Percentiles rank a stretch among this genome's conserved stretches.
Conservation (phyloP, 768 basidiomycete species). For the Phylloporus arenicola region DNA sequence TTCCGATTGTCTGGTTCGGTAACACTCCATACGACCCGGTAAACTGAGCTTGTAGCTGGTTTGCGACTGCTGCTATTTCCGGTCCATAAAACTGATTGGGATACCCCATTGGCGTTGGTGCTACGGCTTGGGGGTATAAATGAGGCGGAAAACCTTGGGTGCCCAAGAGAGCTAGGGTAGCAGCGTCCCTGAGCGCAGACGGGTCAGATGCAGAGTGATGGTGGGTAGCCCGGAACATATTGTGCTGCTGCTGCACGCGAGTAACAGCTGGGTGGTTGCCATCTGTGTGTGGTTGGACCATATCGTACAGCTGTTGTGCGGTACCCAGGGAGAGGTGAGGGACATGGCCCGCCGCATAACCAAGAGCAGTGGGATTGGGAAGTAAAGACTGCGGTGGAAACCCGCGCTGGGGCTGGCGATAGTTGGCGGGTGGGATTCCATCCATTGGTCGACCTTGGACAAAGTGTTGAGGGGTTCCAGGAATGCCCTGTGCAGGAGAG, state of each 20-base stretch:
- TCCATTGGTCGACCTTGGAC: constrained; percentile 50
- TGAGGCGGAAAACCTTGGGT: constrained; percentile 46
- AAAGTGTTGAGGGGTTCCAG: constrained; percentile 41
- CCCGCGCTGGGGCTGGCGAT: constrained; percentile 58
- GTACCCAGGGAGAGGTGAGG: constrained; percentile 67
- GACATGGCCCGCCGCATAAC: constrained; percentile 51
- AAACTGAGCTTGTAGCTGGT: constrained; percentile 53
- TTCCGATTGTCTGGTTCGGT: constrained; percentile 39
- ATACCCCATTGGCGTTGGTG: constrained; percentile 53
- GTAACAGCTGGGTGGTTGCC: constrained; percentile 60
- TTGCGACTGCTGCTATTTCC: constrained; percentile 55
- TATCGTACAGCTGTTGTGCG: constrained; percentile 74
- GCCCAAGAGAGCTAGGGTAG: constrained; percentile 58
- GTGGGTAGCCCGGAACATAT: constrained; percentile 65
- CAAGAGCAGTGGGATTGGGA: constrained; percentile 49
- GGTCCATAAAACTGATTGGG: constrained; percentile 64
- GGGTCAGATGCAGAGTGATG: constrained; percentile 84
- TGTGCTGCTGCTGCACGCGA: constrained; percentile 76
- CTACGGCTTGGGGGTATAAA: constrained; percentile 47
- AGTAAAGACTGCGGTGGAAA: constrained; percentile 53
- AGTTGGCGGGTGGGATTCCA: constrained; percentile 41
- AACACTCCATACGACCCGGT: constrained; percentile 50
- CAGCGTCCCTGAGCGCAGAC: constrained; percentile 66
- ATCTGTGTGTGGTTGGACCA: constrained; percentile 55
- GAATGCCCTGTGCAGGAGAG: constrained; percentile 36